A percentile compares a stretch with the other conserved stretches of the same genome.
phyloP scores from a whole-genome alignment of 2,329 filamentous ascomycete species.

The Fonsecaea pedrosoi region DNA sequence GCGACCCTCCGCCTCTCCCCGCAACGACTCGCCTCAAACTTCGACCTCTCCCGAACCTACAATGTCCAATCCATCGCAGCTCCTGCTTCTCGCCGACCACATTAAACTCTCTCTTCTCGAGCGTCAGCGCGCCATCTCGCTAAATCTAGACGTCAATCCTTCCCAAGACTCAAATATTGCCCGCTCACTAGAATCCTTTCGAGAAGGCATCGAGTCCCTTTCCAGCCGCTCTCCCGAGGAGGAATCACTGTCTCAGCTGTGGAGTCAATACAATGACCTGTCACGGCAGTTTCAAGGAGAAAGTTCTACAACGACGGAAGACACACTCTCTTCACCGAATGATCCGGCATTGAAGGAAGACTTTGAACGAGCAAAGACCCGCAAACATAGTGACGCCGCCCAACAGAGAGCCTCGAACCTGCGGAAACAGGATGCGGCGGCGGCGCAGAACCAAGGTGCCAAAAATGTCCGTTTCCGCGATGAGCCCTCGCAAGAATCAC shows the following conservation, averaged over 20 bases:
- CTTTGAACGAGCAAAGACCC: slow-evolving; percentile 67
- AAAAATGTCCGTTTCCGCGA: slow-evolving; percentile 91
- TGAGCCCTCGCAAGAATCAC: slow-evolving; percentile 54
- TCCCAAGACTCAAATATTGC: slow-evolving; percentile 89
- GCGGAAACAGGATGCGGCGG: slow-evolving; percentile 42
- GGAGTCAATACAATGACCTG: slow-evolving; percentile 77
- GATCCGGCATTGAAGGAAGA: slow-evolving; percentile 67
- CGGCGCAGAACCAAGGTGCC: slow-evolving; percentile 52
- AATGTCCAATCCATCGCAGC: slow-evolving; percentile 69
- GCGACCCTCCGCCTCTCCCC: background rate
- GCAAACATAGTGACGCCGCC: slow-evolving; percentile 32
- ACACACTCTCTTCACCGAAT: slow-evolving; percentile 65
- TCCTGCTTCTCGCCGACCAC: slow-evolving; percentile 93
- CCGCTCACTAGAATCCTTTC: slow-evolving; percentile 83
- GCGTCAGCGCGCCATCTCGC: slow-evolving; percentile 80
- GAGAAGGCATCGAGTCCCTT: slow-evolving; percentile 76
- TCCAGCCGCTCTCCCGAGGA: slow-evolving; percentile 51
- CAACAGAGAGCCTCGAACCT: slow-evolving; percentile 40
- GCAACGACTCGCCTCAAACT: slow-evolving; percentile 17
- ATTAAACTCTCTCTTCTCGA: slow-evolving; percentile 95
- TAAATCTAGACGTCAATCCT: slow-evolving; percentile 74
- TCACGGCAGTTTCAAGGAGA: slow-evolving; percentile 79
- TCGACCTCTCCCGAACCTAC: slow-evolving; percentile 36
- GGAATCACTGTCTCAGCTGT: slow-evolving; percentile 63
- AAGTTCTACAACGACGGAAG: slow-evolving; percentile 56